phyloP scores from a whole-genome alignment of 768 basidiomycete species.

The Serendipita sp. region DNA sequence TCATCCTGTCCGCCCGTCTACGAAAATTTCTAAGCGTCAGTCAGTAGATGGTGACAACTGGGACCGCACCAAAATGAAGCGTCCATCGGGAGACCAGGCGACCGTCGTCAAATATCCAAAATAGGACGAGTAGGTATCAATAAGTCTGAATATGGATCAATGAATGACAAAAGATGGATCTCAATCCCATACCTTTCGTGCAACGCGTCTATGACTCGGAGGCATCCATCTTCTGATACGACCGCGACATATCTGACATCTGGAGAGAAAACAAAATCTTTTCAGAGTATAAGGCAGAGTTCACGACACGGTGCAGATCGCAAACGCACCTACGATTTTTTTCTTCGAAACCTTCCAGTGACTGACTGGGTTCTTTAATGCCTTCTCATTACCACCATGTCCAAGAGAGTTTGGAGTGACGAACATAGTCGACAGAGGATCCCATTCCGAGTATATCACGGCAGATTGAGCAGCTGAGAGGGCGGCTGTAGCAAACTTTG shows the following conservation, averaged over 20 bases:
- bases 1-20: conserved; percentile 97
- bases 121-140: conserved; percentile 88
- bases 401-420: conserved; percentile 38
- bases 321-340: conserved; percentile 48
- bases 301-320: background rate
- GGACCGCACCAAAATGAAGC: conserved; percentile 64
- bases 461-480: background rate
- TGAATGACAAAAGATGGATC: too few species aligned
- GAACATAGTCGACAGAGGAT: conserved; percentile 57
- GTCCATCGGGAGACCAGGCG: conserved; percentile 89
- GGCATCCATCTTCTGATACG: conserved; percentile 82
- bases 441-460: conserved; percentile 42
- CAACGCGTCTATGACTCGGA: conserved; percentile 77
- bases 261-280: conserved; percentile 86
- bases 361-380: conserved; percentile 73
- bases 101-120: conserved; percentile 85
- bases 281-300: background rate
- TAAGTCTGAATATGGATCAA: conserved; percentile 36
- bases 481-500: conserved; percentile 9
- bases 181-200: conserved; percentile 54
- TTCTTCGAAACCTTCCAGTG: conserved; percentile 72
- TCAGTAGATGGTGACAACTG: conserved; percentile 1
- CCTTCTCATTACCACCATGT: conserved; percentile 48
- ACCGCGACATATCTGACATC: conserved; percentile 83
- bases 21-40: background rate